Percentiles rank a stretch among this genome's conserved stretches.
phyloP scores from a whole-genome alignment of 495 filamentous ascomycete species.

The Chaetomium fimeti region DNA sequence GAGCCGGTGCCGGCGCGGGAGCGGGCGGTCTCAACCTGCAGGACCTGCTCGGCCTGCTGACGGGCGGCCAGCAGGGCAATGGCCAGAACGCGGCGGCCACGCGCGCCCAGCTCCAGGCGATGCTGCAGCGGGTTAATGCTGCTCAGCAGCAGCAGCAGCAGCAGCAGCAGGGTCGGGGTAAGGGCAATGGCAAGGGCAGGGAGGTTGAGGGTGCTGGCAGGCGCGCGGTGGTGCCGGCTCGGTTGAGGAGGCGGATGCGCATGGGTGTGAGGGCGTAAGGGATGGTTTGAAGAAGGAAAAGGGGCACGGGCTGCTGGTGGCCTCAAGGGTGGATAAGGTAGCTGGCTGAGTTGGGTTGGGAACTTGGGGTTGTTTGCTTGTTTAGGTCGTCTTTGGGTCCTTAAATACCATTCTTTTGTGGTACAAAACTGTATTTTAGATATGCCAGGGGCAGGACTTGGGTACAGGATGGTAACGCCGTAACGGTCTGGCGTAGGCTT shows the following conservation, averaged over 20 bases:
- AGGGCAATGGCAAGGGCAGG: slow-evolving; percentile 21
- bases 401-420: too few species aligned
- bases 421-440: too few species aligned
- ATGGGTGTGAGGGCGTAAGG: background rate
- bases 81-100: background rate
- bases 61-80: background rate
- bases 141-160: background rate
- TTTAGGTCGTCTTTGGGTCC: too few species aligned
- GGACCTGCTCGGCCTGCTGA: background rate
- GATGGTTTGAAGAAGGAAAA: background rate
- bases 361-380: background rate
- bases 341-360: background rate
- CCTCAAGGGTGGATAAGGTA: background rate
- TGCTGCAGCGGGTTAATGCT: background rate
- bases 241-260: slow-evolving; percentile 1
- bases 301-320: slow-evolving; percentile 5
- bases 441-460: too few species aligned
- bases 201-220: background rate
- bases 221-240: background rate
- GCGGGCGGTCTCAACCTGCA: background rate
- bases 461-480: too few species aligned
- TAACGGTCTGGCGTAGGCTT: too few species aligned
- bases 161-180: background rate
- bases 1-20: background rate
- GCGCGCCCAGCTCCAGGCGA: background rate